Percentiles rank a stretch among this genome's conserved stretches.
Evolutionary conservation across 495 filamentous ascomycete species (phyloP).

Genomic region (Podospora conica): DNA sequence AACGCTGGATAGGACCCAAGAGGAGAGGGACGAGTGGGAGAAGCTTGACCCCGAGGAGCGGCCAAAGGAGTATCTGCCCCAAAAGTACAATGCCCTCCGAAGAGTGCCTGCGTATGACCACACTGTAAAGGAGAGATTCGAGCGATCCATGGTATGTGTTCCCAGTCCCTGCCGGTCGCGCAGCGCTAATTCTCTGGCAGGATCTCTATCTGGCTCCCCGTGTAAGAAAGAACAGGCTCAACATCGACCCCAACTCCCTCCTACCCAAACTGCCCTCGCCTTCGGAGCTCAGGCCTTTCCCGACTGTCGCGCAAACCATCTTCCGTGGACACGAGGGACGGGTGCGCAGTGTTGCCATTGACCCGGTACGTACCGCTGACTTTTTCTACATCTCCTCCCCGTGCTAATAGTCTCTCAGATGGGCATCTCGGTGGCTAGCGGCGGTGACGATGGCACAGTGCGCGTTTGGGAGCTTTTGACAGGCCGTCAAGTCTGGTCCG

Average conservation of each 20-base stretch:
- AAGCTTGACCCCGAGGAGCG: slow-evolving; percentile 82
- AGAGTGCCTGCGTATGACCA: slow-evolving; percentile 89
- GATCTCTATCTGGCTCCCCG: slow-evolving; percentile 93
- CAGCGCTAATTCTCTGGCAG: slow-evolving; percentile 6
- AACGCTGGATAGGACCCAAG: slow-evolving; percentile 44
- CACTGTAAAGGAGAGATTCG: slow-evolving; percentile 92
- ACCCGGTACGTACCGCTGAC: slow-evolving; percentile 21
- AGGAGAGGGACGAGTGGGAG: slow-evolving; percentile 85
- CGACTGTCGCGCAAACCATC: slow-evolving; percentile 74
- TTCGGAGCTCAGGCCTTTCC: slow-evolving; percentile 89
- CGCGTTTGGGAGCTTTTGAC: slow-evolving; percentile 85
- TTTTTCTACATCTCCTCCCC: slow-evolving; percentile 48
- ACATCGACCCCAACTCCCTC: slow-evolving; percentile 91
- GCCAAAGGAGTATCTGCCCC: slow-evolving; percentile 81
- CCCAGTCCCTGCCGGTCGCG: neutral
- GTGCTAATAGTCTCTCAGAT: slow-evolving; percentile 40
- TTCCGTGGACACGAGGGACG: slow-evolving; percentile 86
- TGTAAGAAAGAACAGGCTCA: slow-evolving; percentile 85
- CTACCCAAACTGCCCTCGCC: slow-evolving; percentile 93
- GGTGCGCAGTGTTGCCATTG: slow-evolving; percentile 70
- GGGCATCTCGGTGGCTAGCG: slow-evolving; percentile 54
- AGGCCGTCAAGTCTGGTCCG: slow-evolving; percentile 81
- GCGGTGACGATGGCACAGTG: slow-evolving; percentile 90
- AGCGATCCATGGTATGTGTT: slow-evolving; percentile 60
- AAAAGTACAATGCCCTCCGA: slow-evolving; percentile 72